Conservation (phyloP, 164 flowering plant genomes). For the Stephania yunnanensis region DNA sequence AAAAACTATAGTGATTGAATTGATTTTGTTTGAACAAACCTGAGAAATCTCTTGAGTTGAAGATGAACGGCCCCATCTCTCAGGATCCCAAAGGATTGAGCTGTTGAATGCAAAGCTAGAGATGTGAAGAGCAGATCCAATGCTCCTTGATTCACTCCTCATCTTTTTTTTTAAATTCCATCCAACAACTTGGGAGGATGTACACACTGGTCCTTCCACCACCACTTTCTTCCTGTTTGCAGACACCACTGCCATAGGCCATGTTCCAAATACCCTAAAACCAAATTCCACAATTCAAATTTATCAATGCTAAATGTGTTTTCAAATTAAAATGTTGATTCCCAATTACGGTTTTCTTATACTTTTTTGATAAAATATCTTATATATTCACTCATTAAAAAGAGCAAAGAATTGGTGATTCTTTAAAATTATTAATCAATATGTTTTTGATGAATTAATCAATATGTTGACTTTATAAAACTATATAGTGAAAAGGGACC, state of each 20-base stretch:
- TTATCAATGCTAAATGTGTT: neutral
- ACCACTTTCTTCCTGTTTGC: constrained; percentile 50
- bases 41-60: constrained; percentile 56
- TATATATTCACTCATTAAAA: too few relatives aligned
- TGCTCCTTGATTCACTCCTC: constrained; percentile 22
- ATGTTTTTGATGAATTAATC: neutral
- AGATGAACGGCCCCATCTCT: constrained; percentile 87
- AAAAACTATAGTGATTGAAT: neutral
- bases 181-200: constrained; percentile 67
- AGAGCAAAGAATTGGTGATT: too few relatives aligned
- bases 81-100: constrained; percentile 96
- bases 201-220: constrained; percentile 88
- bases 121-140: constrained; percentile 37
- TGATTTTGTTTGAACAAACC: constrained; percentile 26
- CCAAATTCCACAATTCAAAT: neutral
- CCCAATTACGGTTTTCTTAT: too few relatives aligned
- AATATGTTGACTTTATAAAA: too few relatives aligned
- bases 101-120: constrained; percentile 85
- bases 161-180: constrained; percentile 58
- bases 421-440: too few relatives aligned
- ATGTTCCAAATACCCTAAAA: constrained; percentile 71
- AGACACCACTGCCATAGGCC: constrained; percentile 69
- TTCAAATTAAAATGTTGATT: too few relatives aligned
- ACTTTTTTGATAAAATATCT: too few relatives aligned
- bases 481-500: too few relatives aligned